Conservation (phyloP, 164 flowering plant genomes). For the Stephania japonica region DNA sequence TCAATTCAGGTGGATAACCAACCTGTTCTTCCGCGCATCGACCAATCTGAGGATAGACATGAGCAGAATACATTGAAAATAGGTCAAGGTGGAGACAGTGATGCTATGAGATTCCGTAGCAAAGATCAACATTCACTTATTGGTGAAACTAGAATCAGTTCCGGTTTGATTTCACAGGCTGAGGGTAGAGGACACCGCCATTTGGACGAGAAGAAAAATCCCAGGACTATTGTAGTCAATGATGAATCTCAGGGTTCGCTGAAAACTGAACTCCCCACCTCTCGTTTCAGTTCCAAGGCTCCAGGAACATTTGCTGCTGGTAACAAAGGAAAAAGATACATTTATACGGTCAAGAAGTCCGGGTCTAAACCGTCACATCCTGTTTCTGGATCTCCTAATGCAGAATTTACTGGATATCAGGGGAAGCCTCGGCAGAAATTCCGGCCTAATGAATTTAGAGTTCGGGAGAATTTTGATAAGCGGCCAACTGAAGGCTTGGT, state of each 20-base stretch:
- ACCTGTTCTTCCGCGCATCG: slow-evolving; percentile 20
- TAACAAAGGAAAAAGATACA: slow-evolving; percentile 45
- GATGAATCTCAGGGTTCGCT: slow-evolving; percentile 29
- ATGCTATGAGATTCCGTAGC: slow-evolving; percentile 16
- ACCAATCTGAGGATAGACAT: slow-evolving; percentile 22
- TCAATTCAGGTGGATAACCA: slow-evolving; percentile 27
- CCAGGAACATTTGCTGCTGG: slow-evolving; percentile 37
- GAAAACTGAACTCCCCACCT: slow-evolving; percentile 23
- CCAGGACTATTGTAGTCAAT: slow-evolving; percentile 17
- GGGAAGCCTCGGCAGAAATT: slow-evolving; percentile 48
- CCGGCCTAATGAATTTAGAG: slow-evolving; percentile 66
- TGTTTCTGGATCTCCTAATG: slow-evolving; percentile 31
- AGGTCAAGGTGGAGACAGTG: slow-evolving; percentile 19
- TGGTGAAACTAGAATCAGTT: slow-evolving; percentile 19
- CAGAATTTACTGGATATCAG: slow-evolving; percentile 49
- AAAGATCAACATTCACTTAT: slow-evolving; percentile 16
- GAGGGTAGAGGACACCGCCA: slow-evolving; percentile 23
- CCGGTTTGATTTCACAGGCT: slow-evolving; percentile 20
- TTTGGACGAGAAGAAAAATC: slow-evolving; percentile 21
- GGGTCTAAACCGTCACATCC: slow-evolving; percentile 34
- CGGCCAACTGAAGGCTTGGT: slow-evolving; percentile 30
- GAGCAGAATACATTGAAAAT: slow-evolving; percentile 22
- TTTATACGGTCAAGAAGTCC: slow-evolving; percentile 45
- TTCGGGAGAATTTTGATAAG: slow-evolving; percentile 53
- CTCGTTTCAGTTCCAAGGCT: slow-evolving; percentile 29